Evolutionary conservation across 768 basidiomycete genomes (phyloP).

Genomic region (Lactifluus piperatus): DNA sequence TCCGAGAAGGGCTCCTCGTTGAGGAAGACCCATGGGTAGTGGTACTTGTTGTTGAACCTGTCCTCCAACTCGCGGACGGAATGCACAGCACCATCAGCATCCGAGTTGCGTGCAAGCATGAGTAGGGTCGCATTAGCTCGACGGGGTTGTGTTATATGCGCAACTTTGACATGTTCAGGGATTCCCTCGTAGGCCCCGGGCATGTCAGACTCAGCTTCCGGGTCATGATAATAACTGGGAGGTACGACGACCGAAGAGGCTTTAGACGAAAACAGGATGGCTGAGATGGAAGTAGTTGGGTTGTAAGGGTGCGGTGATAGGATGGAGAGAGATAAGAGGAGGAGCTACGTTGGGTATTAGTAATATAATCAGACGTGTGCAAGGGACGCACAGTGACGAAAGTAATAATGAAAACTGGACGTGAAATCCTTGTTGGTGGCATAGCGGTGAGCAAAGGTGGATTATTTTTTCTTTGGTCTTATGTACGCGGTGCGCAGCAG

Average conservation of each 20-base stretch:
- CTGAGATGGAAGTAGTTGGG: background rate
- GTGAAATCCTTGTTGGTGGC: background rate
- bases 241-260: background rate
- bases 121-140: conserved; percentile 29
- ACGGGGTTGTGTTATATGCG: background rate
- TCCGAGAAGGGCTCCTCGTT: conserved; percentile 78
- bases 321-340: background rate
- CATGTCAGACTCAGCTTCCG: background rate
- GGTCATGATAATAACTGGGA: background rate
- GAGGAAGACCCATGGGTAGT: conserved; percentile 84
- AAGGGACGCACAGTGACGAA: background rate
- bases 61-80: conserved; percentile 78
- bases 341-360: background rate
- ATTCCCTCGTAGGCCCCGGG: background rate
- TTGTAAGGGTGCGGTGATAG: background rate
- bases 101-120: conserved; percentile 59
- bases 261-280: background rate
- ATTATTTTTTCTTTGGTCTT: no score
- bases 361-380: background rate
- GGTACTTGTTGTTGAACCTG: conserved; percentile 70
- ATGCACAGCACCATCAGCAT: conserved; percentile 46
- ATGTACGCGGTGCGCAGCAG: no score
- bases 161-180: no score
- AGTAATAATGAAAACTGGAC: background rate
- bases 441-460: background rate